These are phyloP conservation scores for Venturia aucupariae DNA, from an alignment of 2,329 filamentous ascomycete genomes.

Conservation along the genomic window DNA sequence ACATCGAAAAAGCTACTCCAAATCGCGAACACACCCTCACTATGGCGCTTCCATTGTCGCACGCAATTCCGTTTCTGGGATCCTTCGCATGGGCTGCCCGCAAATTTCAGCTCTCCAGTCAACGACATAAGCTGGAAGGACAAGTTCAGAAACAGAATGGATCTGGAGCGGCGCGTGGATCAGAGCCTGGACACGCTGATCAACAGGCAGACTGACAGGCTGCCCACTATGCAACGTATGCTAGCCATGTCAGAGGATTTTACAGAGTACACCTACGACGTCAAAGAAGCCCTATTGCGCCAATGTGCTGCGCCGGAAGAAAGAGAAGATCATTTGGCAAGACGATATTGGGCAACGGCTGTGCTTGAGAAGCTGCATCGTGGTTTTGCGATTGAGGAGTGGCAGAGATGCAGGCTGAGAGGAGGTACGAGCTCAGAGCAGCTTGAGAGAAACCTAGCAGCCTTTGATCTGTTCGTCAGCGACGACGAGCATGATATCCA, in stretches of 20 bases:
- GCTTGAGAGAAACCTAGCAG: constrained; percentile 67
- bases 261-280: constrained; percentile 66
- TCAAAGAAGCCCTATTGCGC: constrained; percentile 70
- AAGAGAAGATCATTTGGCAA: constrained; percentile 65
- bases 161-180: constrained; percentile 18
- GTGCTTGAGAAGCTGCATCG: constrained; percentile 74
- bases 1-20: constrained; percentile 56
- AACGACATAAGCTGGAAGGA: constrained; percentile 63
- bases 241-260: constrained; percentile 34
- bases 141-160: constrained; percentile 28
- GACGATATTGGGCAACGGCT: constrained; percentile 65
- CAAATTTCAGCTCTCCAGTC: constrained; percentile 35
- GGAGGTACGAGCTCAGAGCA: constrained; percentile 39
- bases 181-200: constrained; percentile 24
- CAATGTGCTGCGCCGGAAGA: constrained; percentile 53
- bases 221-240: constrained; percentile 47
- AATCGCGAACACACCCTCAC: constrained; percentile 59
- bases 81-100: constrained; percentile 27
- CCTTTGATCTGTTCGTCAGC: constrained; percentile 84
- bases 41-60: constrained; percentile 73
- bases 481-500: constrained; percentile 64
- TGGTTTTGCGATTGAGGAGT: constrained; percentile 66
- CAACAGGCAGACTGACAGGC: constrained; percentile 46
- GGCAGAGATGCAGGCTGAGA: constrained; percentile 45
- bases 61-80: constrained; percentile 68